Base-by-base conservation (phyloP, 192 early-diverging fungal genomes). In the Glomus cerebriforme region DNA sequence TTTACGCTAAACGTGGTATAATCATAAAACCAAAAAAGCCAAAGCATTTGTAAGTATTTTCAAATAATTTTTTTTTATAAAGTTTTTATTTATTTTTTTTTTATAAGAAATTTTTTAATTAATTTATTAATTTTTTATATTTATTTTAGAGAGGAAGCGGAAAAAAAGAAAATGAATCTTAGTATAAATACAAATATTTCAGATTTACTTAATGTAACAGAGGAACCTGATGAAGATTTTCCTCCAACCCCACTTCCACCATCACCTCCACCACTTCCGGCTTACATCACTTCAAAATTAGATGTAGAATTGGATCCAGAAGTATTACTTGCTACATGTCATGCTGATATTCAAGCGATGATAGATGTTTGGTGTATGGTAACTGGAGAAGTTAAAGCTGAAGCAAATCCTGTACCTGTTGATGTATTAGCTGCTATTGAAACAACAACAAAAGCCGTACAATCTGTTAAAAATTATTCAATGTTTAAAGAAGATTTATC, bases 1-100 rank as follows among this genome's bases (percentile, higher is more conserved):
- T 86, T 81, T 87, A 88, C 78, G 87, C 86, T 35, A 87, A 86
- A 39, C 85, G 84, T 59, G 87, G 86, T 17, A 64, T 82, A n/a
- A 78, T 85, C 27, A 54, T 77, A 54, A 59, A 68, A 65, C 65
- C 72, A 47, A 73, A 74, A 67, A 73, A 63, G 45, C 27, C 74
- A 79, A 82, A 83, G 71, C n/a, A 80, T 12, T 17, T 29, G 73
- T 77, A 70, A 19, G 63, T 79, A 60, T 60, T 37, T 24, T 9
- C n/a, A n/a, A n/a, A n/a, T n/a, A n/a, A n/a, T n/a, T n/a, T n/a
- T n/a, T n/a, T n/a, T n/a, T n/a, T n/a, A n/a, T n/a, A n/a, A n/a
- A n/a, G n/a, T n/a, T n/a, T n/a, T n/a, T n/a, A n/a, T n/a, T 60
- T 3, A 12, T 26, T 72, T 12, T 35, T 37, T 39, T 67, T 67